phyloP scores from a whole-genome alignment of 768 basidiomycete genomes.

The Pisolithus microcarpus region DNA sequence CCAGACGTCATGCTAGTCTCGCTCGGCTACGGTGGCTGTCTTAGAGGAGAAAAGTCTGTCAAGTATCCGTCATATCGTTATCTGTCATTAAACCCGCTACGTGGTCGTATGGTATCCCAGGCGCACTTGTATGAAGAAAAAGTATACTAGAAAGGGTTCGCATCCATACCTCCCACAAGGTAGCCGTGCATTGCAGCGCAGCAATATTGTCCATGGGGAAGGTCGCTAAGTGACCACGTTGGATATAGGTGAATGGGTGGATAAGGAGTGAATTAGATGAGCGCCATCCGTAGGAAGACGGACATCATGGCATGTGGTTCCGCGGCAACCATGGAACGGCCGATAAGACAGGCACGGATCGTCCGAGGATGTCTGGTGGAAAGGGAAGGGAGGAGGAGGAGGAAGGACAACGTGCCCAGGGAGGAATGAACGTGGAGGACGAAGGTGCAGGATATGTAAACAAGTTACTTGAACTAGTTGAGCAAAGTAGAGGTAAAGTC shows the following conservation, averaged over 20 bases:
- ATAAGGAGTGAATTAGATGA: constrained; percentile 13
- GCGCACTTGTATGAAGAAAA: constrained; percentile 12
- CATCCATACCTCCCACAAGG: constrained; percentile 17
- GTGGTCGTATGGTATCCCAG: constrained; percentile 24
- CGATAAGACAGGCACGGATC: constrained; percentile 5
- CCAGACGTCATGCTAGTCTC: too few species aligned
- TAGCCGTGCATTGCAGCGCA: constrained; percentile 20
- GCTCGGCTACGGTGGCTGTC: too few species aligned
- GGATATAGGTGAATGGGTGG: constrained; percentile 8
- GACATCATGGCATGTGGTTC: constrained; percentile 1
- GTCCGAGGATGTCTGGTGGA: constrained; percentile 18
- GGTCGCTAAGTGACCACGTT: constrained; percentile 3
- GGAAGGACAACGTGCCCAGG: constrained; percentile 11
- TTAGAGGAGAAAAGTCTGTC: too few species aligned
- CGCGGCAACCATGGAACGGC: constrained; percentile 11
- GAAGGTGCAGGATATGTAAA: constrained; percentile 9
- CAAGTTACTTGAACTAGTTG: constrained; percentile 13
- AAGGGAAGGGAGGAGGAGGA: background rate
- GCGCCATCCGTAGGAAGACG: constrained; percentile 4
- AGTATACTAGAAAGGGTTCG: constrained; percentile 6
- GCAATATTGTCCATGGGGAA: constrained; percentile 12
- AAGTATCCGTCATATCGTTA: constrained; percentile 6
- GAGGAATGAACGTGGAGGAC: constrained; percentile 22
- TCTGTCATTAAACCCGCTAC: constrained; percentile 23
- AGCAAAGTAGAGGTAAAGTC: constrained; percentile 10